A percentile compares a stretch with the other conserved stretches of the same genome.
Conservation (phyloP, 225 moss, liverwort and hornwort genomes). For the Asterella californica region DNA sequence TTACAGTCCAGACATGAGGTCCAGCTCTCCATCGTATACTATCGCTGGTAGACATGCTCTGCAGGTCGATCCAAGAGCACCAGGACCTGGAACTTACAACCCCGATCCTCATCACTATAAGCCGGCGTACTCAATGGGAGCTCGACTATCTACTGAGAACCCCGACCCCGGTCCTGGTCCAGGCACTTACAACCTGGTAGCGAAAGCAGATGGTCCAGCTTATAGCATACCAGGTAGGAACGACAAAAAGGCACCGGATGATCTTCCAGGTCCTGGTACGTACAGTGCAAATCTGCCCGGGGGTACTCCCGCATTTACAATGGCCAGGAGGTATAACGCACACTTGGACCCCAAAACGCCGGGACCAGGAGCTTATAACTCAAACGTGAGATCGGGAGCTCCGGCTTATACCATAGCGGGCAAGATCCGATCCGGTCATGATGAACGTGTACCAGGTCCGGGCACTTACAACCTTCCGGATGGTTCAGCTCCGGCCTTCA, state of each 20-base stretch:
- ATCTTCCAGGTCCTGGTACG: constrained; percentile 33
- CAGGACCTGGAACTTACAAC: constrained; percentile 46
- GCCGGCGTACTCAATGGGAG: constrained; percentile 40
- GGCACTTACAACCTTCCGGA: constrained; percentile 37
- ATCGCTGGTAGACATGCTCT: constrained; percentile 40
- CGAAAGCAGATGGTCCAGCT: constrained; percentile 34
- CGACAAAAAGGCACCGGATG: not conserved
- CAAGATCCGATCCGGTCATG: constrained; percentile 23
- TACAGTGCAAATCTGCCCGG: constrained; percentile 21
- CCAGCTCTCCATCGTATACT: constrained; percentile 35
- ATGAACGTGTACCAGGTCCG: constrained; percentile 37
- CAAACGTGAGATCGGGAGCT: constrained; percentile 22
- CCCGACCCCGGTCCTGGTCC: constrained; percentile 29
- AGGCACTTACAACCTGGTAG: constrained; percentile 31
- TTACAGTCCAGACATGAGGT: constrained; percentile 28
- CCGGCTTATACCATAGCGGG: constrained; percentile 42
- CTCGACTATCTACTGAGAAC: constrained; percentile 13
- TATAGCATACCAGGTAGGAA: constrained; percentile 36
- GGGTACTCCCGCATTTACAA: constrained; percentile 32
- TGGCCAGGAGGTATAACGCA: constrained; percentile 25
- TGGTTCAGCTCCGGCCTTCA: constrained; percentile 35
- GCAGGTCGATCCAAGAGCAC: constrained; percentile 28
- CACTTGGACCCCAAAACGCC: constrained; percentile 27
- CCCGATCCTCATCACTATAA: constrained; percentile 22
- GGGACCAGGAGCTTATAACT: constrained; percentile 43